phyloP scores from a whole-genome alignment of 345 rosid species.

The Boechera retrofracta region DNA sequence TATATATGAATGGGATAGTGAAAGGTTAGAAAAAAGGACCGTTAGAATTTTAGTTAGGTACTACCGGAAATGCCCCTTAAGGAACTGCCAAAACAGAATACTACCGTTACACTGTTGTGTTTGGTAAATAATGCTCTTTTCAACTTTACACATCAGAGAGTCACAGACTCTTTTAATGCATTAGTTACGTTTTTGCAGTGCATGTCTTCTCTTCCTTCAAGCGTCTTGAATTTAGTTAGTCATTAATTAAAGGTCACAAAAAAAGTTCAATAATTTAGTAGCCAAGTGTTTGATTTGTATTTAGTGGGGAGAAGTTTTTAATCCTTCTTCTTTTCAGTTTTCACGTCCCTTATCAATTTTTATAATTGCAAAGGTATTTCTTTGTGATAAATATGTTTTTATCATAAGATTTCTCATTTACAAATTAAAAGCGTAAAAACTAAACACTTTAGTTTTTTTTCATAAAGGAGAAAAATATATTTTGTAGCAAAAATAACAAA shows the following conservation, averaged over 20 bases:
- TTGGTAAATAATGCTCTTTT: constrained; percentile 31
- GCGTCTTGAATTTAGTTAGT: constrained; percentile 13
- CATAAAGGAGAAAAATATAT: too few species aligned
- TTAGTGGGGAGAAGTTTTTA: not conserved
- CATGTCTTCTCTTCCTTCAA: constrained; percentile 28
- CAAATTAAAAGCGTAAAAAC: too few species aligned
- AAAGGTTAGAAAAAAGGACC: constrained; percentile 37
- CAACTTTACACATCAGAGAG: constrained; percentile 46
- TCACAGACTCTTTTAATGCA: constrained; percentile 37
- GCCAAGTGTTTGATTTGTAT: not conserved
- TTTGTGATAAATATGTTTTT: too few species aligned
- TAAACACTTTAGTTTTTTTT: too few species aligned
- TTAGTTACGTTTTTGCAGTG: constrained; percentile 29
- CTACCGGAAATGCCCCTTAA: constrained; percentile 44
- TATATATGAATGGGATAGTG: not conserved
- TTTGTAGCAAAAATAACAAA: too few species aligned
- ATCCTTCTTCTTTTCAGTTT: not conserved
- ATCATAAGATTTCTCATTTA: too few species aligned
- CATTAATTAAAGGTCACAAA: not conserved
- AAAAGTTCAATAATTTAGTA: not conserved
- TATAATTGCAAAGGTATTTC: too few species aligned
- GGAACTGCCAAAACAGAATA: constrained; percentile 48
- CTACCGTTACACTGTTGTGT: constrained; percentile 46
- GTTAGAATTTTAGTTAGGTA: constrained; percentile 20
- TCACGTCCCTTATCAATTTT: not conserved